Conservation (phyloP, 495 filamentous ascomycete species). For the Aspergillus indologenus region DNA sequence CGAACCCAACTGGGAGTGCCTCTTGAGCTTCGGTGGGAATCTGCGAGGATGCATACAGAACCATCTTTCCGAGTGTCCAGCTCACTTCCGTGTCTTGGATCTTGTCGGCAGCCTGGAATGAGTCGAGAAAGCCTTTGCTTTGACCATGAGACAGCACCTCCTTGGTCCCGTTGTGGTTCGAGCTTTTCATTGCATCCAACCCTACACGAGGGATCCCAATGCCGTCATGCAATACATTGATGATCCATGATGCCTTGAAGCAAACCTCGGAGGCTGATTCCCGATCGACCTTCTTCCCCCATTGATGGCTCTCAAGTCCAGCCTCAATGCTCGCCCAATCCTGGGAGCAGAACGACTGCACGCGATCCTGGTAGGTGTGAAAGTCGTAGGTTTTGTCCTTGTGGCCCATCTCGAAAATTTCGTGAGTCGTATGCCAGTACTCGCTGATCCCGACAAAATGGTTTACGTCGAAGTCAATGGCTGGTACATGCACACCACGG, state of each 20-base stretch:
- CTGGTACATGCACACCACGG: slow-evolving; percentile 84
- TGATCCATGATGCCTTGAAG: slow-evolving; percentile 97
- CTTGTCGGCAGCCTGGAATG: slow-evolving; percentile 93
- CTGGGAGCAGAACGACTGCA: slow-evolving; percentile 79
- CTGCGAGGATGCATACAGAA: slow-evolving; percentile 93
- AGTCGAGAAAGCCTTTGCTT: slow-evolving; percentile 75
- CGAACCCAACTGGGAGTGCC: slow-evolving; percentile 81
- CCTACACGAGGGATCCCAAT: slow-evolving; percentile 93
- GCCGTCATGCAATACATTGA: slow-evolving; percentile 91
- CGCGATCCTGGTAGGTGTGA: slow-evolving; percentile 80
- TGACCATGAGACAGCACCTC: slow-evolving; percentile 66
- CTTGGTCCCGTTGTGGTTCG: slow-evolving; percentile 69
- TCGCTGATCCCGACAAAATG: slow-evolving; percentile 98
- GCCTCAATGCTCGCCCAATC: slow-evolving; percentile 73
- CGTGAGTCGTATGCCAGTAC: slow-evolving; percentile 98
- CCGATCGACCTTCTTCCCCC: slow-evolving; percentile 73
- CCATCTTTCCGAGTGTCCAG: slow-evolving; percentile 97
- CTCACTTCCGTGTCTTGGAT: slow-evolving; percentile 92
- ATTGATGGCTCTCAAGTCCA: slow-evolving; percentile 60
- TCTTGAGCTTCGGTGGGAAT: slow-evolving; percentile 61
- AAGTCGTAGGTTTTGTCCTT: slow-evolving; percentile 89
- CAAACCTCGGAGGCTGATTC: slow-evolving; percentile 80
- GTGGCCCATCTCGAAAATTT: slow-evolving; percentile 79
- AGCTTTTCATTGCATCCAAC: slow-evolving; percentile 56
- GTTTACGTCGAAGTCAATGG: slow-evolving; percentile 96